These are phyloP conservation scores for Platanthera guangdongensis DNA, from an alignment of 106 monocot species.

Conservation along the genomic window DNA sequence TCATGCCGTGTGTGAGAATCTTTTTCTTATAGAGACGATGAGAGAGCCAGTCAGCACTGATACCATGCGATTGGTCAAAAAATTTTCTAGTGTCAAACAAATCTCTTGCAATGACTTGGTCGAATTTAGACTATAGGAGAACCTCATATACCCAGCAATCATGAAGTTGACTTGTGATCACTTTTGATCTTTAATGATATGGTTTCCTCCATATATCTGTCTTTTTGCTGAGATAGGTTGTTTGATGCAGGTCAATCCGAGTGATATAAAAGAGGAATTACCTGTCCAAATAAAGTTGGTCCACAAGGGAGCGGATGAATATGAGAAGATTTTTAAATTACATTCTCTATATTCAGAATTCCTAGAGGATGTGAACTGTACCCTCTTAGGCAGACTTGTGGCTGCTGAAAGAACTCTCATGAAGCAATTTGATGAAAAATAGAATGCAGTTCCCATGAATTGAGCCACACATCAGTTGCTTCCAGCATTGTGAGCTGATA, in stretches of 20 bases:
- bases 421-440: neutral
- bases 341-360: neutral
- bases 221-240: neutral
- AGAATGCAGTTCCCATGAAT: neutral
- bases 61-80: too few relatives aligned
- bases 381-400: conserved; percentile 1
- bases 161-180: too few relatives aligned
- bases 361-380: neutral
- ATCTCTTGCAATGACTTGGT: too few relatives aligned
- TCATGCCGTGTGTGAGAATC: too few relatives aligned
- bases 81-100: too few relatives aligned
- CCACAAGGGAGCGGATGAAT: conserved; percentile 1
- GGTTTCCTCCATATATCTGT: neutral
- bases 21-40: too few relatives aligned
- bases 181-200: too few relatives aligned
- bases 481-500: too few relatives aligned
- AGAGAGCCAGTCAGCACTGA: too few relatives aligned
- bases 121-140: too few relatives aligned
- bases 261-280: neutral
- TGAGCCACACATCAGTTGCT: too few relatives aligned
- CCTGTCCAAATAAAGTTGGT: neutral
- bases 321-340: neutral
- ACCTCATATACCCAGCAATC: too few relatives aligned
- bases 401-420: conserved; percentile 1
- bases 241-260: neutral